Percentiles rank a stretch among this genome's conserved stretches.
Conservation (phyloP, 1,139 yeast genomes). For the Cylindricascospora bacillispora region DNA sequence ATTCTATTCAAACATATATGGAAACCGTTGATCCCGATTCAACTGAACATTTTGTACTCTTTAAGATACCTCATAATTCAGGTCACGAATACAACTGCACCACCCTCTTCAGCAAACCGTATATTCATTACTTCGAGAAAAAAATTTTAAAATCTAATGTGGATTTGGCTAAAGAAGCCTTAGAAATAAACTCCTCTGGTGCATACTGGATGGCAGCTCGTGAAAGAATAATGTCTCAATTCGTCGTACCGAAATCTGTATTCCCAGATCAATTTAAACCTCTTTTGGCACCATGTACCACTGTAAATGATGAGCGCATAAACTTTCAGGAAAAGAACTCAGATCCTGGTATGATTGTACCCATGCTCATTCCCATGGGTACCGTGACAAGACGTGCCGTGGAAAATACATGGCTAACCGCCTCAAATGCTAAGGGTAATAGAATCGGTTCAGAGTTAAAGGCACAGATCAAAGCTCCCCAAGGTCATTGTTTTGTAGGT, state of each 20-base stretch:
- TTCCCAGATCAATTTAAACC: conserved; percentile 16
- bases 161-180: conserved; percentile 63
- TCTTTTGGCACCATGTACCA: conserved; percentile 8
- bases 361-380: conserved; percentile 84
- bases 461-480: conserved; percentile 75
- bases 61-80: conserved; percentile 85
- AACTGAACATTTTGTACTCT: conserved; percentile 32
- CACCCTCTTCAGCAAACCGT: conserved; percentile 68
- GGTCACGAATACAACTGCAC: conserved; percentile 71
- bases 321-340: neutral
- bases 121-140: conserved; percentile 57
- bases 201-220: conserved; percentile 93
- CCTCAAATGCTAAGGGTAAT: conserved; percentile 77
- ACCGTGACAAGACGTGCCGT: conserved; percentile 94
- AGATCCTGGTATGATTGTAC: conserved; percentile 61
- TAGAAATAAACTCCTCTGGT: conserved; percentile 62
- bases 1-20: conserved; percentile 6
- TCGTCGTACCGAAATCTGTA: conserved; percentile 49
- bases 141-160: conserved; percentile 62
- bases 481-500: conserved; percentile 85
- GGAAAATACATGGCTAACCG: conserved; percentile 95
- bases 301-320: too few relatives aligned
- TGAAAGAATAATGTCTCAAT: conserved; percentile 70
- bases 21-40: conserved; percentile 4
- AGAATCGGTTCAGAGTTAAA: conserved; percentile 91